Evolutionary conservation across 805 yeast genomes (phyloP).

Genomic region (Candida maris): DNA sequence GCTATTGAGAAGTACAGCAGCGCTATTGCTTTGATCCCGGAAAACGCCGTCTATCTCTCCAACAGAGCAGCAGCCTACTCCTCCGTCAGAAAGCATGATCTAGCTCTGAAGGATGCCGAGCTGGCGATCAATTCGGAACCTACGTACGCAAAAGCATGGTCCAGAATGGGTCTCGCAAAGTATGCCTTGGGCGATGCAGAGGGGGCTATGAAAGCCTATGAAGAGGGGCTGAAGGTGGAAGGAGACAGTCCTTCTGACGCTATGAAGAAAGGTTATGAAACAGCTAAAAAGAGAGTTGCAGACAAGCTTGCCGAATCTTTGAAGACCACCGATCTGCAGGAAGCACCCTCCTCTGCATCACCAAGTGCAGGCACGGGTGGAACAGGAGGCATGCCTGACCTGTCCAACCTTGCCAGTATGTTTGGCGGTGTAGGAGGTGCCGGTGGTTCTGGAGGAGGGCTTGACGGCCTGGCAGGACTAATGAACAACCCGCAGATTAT

Average conservation of each 20-base stretch:
- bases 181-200: constrained; percentile 92
- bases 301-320: constrained; percentile 56
- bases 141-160: constrained; percentile 84
- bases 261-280: constrained; percentile 89
- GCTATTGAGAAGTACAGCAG: constrained; percentile 79
- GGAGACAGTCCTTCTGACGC: constrained; percentile 82
- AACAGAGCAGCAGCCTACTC: constrained; percentile 97
- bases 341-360: constrained; percentile 20
- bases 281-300: constrained; percentile 84
- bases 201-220: constrained; percentile 87
- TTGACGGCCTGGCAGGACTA: constrained; percentile 64
- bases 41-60: constrained; percentile 80
- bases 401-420: constrained; percentile 54
- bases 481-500: constrained; percentile 89
- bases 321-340: constrained; percentile 26
- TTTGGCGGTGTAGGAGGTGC: constrained; percentile 64
- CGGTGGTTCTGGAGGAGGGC: constrained; percentile 60
- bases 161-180: constrained; percentile 90
- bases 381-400: constrained; percentile 69
- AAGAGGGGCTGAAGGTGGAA: constrained; percentile 80
- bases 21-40: constrained; percentile 67
- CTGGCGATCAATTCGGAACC: constrained; percentile 77
- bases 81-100: constrained; percentile 65
- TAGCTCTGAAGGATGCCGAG: constrained; percentile 82
- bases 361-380: constrained; percentile 28